Conservation (phyloP, 1,284 basidiomycete species). For the Limonomyces culmigenus region DNA sequence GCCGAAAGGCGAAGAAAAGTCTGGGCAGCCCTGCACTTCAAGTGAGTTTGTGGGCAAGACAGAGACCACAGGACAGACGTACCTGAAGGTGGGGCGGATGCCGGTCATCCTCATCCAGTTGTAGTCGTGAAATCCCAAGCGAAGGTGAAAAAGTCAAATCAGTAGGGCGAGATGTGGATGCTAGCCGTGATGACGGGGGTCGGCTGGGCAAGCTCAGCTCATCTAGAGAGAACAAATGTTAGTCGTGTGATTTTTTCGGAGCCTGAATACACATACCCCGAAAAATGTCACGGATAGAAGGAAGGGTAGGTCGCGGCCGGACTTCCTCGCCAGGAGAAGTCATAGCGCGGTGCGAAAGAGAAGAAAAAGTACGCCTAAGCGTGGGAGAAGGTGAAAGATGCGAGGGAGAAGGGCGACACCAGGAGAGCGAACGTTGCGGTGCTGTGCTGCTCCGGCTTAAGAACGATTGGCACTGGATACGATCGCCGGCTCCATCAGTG, state of each 20-base stretch:
- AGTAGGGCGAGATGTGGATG: constrained; percentile 10
- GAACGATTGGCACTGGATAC: too few relatives aligned
- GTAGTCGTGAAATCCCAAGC: constrained; percentile 17
- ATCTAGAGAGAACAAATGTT: constrained; percentile 14
- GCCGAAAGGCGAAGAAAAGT: too few relatives aligned
- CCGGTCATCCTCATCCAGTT: neutral
- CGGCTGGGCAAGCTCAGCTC: constrained; percentile 24
- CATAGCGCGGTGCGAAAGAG: too few relatives aligned
- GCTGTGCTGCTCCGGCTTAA: too few relatives aligned
- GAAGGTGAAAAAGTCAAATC: constrained; percentile 22
- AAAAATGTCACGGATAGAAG: constrained; percentile 58
- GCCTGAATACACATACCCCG: constrained; percentile 25
- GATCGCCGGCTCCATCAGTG: too few relatives aligned
- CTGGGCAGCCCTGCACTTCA: too few relatives aligned
- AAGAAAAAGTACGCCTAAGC: neutral
- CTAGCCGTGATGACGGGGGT: constrained; percentile 12
- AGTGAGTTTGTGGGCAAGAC: too few relatives aligned
- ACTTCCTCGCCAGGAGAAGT: neutral
- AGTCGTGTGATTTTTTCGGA: neutral
- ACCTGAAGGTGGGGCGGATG: too few relatives aligned
- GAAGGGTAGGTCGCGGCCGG: constrained; percentile 45
- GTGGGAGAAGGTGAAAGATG: too few relatives aligned
- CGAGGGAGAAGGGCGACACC: too few relatives aligned
- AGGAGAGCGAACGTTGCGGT: too few relatives aligned
- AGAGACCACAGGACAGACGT: too few relatives aligned